phyloP scores from a whole-genome alignment of 2,329 filamentous ascomycete genomes.

The Fusarium ramigenum region DNA sequence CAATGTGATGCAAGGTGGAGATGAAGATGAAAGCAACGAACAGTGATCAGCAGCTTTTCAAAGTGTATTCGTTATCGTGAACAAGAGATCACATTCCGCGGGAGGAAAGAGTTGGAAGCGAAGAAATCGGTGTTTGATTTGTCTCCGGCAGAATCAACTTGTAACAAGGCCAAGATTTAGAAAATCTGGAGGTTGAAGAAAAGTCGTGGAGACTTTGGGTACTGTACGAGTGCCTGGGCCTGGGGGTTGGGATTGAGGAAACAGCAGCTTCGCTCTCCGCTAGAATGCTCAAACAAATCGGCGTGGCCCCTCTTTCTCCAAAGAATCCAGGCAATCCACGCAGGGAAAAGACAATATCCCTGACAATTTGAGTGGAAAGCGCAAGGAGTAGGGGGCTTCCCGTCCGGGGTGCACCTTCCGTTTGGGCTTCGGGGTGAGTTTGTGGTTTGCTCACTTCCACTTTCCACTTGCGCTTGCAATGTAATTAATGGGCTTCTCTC shows the following conservation, averaged over 20 bases:
- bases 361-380: slow-evolving; percentile 8
- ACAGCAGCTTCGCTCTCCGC: background rate
- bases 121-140: background rate
- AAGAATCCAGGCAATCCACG: slow-evolving; percentile 9
- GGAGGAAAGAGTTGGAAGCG: background rate
- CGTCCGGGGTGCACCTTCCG: slow-evolving; percentile 24
- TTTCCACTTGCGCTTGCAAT: background rate
- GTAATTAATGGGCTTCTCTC: background rate
- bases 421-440: slow-evolving; percentile 1
- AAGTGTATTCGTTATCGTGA: background rate
- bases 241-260: slow-evolving; percentile 23
- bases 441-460: background rate
- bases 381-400: slow-evolving; percentile 19
- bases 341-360: slow-evolving; percentile 8
- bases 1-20: slow-evolving; percentile 10
- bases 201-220: slow-evolving; percentile 7
- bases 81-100: slow-evolving; percentile 16
- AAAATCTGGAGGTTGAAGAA: slow-evolving; percentile 28
- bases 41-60: slow-evolving; percentile 17
- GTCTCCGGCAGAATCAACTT: background rate
- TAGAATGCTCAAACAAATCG: slow-evolving; percentile 16
- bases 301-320: slow-evolving; percentile 24
- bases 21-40: background rate
- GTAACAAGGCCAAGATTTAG: slow-evolving; percentile 1
- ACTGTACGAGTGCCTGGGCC: background rate